These are phyloP conservation scores for Yarrowia sp. DNA, from an alignment of 805 yeast genomes.

Conservation along the genomic window DNA sequence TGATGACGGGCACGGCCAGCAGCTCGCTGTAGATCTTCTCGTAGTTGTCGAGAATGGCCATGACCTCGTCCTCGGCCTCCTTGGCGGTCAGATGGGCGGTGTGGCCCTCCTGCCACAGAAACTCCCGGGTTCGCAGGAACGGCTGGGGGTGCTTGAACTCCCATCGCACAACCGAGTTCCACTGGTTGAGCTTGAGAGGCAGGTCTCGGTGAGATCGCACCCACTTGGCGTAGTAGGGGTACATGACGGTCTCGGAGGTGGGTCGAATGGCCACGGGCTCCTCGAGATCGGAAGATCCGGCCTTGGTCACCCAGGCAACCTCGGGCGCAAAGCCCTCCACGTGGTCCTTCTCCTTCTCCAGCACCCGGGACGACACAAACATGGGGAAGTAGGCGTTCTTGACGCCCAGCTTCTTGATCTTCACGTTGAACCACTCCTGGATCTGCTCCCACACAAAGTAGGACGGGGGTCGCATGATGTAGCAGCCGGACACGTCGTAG, in stretches of 20 bases:
- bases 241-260: slow-evolving; percentile 99
- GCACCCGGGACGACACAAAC: slow-evolving; percentile 91
- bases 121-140: slow-evolving; percentile 97
- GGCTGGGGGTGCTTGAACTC: slow-evolving; percentile 99
- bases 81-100: slow-evolving; percentile 90
- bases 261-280: slow-evolving; percentile 99
- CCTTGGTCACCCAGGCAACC: slow-evolving; percentile 99
- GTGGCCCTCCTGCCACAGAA: slow-evolving; percentile 99
- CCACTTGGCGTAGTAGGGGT: slow-evolving; percentile 99
- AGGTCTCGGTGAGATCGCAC: slow-evolving; percentile 97
- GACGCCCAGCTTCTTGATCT: slow-evolving; percentile 88
- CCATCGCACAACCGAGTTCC: slow-evolving; percentile 99
- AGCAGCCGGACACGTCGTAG: slow-evolving; percentile 98
- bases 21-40: slow-evolving; percentile 85
- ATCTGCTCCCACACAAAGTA: slow-evolving; percentile 94
- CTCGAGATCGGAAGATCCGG: slow-evolving; percentile 92
- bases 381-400: slow-evolving; percentile 97
- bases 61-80: slow-evolving; percentile 83
- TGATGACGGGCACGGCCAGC: slow-evolving; percentile 95
- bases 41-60: slow-evolving; percentile 84
- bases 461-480: slow-evolving; percentile 95
- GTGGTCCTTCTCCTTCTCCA: slow-evolving; percentile 98
- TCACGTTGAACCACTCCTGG: slow-evolving; percentile 81
- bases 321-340: slow-evolving; percentile 99
- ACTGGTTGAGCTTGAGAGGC: slow-evolving; percentile 95